phyloP scores from a whole-genome alignment of 2,329 filamentous ascomycete species.

The Sporothrix schenckii region DNA sequence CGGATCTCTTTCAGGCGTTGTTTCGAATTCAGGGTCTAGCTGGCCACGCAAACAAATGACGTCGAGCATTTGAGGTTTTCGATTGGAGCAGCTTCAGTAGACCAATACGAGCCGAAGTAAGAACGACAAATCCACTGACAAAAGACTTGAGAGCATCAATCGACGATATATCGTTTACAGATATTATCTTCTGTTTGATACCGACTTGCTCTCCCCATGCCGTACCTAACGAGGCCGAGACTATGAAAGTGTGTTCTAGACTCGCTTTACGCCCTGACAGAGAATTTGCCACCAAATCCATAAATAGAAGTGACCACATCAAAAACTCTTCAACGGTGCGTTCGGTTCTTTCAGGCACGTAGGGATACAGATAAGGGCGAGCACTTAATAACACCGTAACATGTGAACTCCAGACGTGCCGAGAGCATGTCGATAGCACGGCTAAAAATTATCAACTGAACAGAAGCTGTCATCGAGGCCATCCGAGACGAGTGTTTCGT shows the following conservation, averaged over 20 bases:
- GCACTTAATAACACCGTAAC: neutral
- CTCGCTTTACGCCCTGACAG: neutral
- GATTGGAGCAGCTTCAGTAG: neutral
- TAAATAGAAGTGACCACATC: constrained; percentile 6
- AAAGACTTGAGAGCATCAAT: neutral
- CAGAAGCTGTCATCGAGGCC: no score
- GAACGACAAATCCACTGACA: neutral
- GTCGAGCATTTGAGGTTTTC: neutral
- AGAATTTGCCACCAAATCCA: constrained; percentile 8
- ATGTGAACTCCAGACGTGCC: no score
- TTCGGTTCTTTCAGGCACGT: neutral
- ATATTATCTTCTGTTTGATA: no score
- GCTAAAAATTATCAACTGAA: no score
- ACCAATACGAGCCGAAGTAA: neutral
- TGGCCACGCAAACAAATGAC: neutral
- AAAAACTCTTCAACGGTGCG: constrained; percentile 3
- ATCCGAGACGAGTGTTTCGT: no score
- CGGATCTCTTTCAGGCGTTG: neutral
- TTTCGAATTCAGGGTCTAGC: neutral
- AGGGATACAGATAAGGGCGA: neutral
- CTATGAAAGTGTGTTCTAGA: neutral
- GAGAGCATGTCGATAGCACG: no score
- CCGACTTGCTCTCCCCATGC: no score
- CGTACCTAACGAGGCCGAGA: no score
- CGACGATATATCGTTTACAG: no score